A percentile compares a stretch with the other conserved stretches of the same genome.
These are phyloP conservation scores for Graphiopsis chlorocephala DNA, from an alignment of 2,329 filamentous ascomycete genomes.

Conservation along the genomic window DNA sequence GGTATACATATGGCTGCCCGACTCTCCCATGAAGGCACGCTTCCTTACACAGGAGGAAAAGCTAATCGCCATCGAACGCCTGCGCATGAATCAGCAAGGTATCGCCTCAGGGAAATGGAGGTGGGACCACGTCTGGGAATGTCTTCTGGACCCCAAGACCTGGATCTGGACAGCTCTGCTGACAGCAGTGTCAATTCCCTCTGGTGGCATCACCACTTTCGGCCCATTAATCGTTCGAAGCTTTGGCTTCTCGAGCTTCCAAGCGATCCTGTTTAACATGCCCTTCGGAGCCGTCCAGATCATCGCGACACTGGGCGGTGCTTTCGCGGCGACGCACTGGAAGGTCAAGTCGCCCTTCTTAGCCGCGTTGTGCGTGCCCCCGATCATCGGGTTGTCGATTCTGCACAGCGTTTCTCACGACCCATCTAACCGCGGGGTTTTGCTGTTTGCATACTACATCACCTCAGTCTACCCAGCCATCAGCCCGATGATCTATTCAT, in stretches of 20 bases:
- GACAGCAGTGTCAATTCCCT: slow-evolving; percentile 55
- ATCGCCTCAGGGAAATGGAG: slow-evolving; percentile 47
- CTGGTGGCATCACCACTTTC: slow-evolving; percentile 59
- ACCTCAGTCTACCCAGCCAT: slow-evolving; percentile 61
- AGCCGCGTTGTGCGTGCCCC: slow-evolving; percentile 53
- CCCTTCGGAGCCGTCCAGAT: slow-evolving; percentile 61
- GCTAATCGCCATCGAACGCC: slow-evolving; percentile 56
- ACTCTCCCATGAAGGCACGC: slow-evolving; percentile 59
- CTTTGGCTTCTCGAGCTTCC: slow-evolving; percentile 57
- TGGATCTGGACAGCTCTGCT: slow-evolving; percentile 53
- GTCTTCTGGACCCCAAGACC: slow-evolving; percentile 57
- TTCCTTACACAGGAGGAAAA: slow-evolving; percentile 58
- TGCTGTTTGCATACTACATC: slow-evolving; percentile 59
- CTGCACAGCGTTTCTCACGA: slow-evolving; percentile 50
- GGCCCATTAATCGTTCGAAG: slow-evolving; percentile 57
- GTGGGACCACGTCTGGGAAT: slow-evolving; percentile 54
- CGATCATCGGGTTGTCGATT: slow-evolving; percentile 56
- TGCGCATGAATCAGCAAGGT: slow-evolving; percentile 43
- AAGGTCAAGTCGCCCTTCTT: slow-evolving; percentile 58
- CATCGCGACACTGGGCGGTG: slow-evolving; percentile 57
- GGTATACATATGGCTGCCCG: slow-evolving; percentile 60
- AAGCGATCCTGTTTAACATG: slow-evolving; percentile 60
- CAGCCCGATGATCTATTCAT: slow-evolving; percentile 57
- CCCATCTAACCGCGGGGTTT: slow-evolving; percentile 46
- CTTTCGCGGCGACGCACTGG: slow-evolving; percentile 53